Percentiles rank a stretch among this genome's conserved stretches.
phyloP scores from a whole-genome alignment of 2,329 filamentous ascomycete genomes.

The Colletotrichum viniferum region DNA sequence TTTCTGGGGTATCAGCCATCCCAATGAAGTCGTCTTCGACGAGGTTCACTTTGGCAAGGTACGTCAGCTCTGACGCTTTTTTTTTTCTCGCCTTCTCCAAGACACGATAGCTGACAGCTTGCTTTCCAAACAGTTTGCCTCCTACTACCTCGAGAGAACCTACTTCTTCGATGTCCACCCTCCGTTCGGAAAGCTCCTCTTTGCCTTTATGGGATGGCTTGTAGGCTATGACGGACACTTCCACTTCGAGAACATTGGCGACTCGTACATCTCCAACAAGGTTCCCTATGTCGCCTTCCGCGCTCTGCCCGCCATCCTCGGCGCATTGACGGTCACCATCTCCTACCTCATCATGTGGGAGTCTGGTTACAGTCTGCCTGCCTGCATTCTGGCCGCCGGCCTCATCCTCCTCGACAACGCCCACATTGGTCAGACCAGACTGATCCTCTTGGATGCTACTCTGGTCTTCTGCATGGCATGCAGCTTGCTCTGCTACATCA shows the following conservation, averaged over 20 bases:
- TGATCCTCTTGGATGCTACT: constrained; percentile 94
- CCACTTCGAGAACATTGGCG: constrained; percentile 98
- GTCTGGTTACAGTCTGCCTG: constrained; percentile 94
- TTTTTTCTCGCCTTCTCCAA: not conserved
- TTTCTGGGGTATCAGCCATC: constrained; percentile 96
- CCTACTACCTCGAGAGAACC: constrained; percentile 89
- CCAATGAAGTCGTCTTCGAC: constrained; percentile 96
- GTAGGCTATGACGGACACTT: constrained; percentile 97
- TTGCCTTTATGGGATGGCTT: constrained; percentile 95
- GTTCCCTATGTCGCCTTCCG: constrained; percentile 97
- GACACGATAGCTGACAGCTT: constrained; percentile 17
- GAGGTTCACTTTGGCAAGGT: constrained; percentile 99
- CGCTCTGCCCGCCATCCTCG: constrained; percentile 88
- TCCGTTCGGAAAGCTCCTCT: constrained; percentile 96
- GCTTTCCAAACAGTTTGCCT: constrained; percentile 62
- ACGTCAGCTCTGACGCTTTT: constrained; percentile 31
- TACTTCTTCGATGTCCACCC: constrained; percentile 99
- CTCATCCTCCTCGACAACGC: constrained; percentile 96
- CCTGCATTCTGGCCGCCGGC: constrained; percentile 83
- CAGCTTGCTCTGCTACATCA: constrained; percentile 91
- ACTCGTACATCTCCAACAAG: constrained; percentile 96
- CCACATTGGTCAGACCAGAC: constrained; percentile 92
- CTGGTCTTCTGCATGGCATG: constrained; percentile 95
- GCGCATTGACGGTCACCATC: constrained; percentile 90
- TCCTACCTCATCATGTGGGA: constrained; percentile 99